Conservation (phyloP, 2,329 filamentous ascomycete species). For the Aspergillus calidoustus region DNA sequence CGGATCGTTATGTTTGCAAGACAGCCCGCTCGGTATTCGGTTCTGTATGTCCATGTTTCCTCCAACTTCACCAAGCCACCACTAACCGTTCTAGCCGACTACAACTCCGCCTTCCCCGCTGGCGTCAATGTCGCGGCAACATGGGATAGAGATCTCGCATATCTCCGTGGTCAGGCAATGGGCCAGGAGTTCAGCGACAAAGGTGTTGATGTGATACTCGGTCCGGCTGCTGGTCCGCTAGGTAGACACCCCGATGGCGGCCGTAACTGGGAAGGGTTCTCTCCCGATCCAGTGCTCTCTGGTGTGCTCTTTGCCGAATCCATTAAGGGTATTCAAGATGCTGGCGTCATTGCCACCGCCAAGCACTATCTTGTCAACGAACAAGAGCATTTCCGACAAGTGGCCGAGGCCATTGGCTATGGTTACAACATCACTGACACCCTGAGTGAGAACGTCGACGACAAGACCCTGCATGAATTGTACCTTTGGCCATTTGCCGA, state of each 20-base stretch:
- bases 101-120: constrained; percentile 78
- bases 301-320: constrained; percentile 74
- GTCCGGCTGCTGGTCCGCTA: constrained; percentile 75
- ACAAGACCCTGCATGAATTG: constrained; percentile 66
- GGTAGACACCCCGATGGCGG: constrained; percentile 71
- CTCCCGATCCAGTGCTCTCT: constrained; percentile 75
- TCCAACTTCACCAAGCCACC: not conserved
- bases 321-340: constrained; percentile 78
- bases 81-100: constrained; percentile 61
- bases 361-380: constrained; percentile 79
- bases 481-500: constrained; percentile 73
- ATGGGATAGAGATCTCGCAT: constrained; percentile 75
- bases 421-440: constrained; percentile 68
- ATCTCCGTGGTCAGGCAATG: constrained; percentile 72
- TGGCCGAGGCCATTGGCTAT: constrained; percentile 60
- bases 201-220: constrained; percentile 74
- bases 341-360: constrained; percentile 80
- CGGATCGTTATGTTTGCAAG: constrained; percentile 80
- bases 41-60: constrained; percentile 50
- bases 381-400: constrained; percentile 73
- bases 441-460: constrained; percentile 65
- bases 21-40: constrained; percentile 80
- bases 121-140: constrained; percentile 82
- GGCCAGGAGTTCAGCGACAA: constrained; percentile 75
- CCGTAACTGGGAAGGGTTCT: constrained; percentile 70